Base-by-base conservation (phyloP, 1,284 basidiomycete genomes). In the Cystobasidiaceae sp. region DNA sequence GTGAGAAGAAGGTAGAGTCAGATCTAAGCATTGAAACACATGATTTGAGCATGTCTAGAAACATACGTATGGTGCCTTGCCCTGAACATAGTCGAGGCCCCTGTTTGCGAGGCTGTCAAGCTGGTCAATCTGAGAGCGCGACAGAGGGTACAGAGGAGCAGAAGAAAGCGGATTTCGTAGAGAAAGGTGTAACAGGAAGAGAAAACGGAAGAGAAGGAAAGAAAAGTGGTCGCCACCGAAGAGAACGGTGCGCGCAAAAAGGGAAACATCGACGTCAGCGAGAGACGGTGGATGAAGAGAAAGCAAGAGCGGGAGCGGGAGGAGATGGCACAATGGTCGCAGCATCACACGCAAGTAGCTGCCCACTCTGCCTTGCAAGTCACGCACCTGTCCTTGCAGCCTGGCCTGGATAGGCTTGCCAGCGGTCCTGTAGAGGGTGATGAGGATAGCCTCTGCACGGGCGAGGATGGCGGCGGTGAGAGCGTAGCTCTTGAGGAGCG, bases 101-200 rank as follows among this genome's bases (percentile, higher is more conserved):
- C 41, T 44, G 51, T 64, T 64, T 21, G 61, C 61, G 41, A 64
- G 51, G 9, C 61, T 43, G 28, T 64, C 61, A 23, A 64, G 61
- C 61, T 64, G 61, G 43, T 64, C 48, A 50, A 64, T 64, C 61
- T 64, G 51, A 27, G 7, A 5, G 39, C 7, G 19, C 45, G 17
- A 17, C n/a, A n/a, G n/a, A n/a, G n/a, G n/a, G n/a, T n/a, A n/a
- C n/a, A n/a, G n/a, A n/a, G n/a, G n/a, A n/a, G n/a, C n/a, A n/a
- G n/a, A n/a, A n/a, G n/a, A n/a, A n/a, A n/a, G n/a, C n/a, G n/a
- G n/a, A n/a, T 8, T n/a, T 17, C 32, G 25, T 25, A 1, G 41
- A 39, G 21, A 30, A 39, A 11, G 37, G 11, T 39, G 37, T n/a
- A n/a, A 11, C 37, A 39, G 11, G n/a, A n/a, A 39, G 37, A n/a